These are phyloP conservation scores for Triadica sebifera DNA, from an alignment of 345 rosid species.

Conservation along the genomic window DNA sequence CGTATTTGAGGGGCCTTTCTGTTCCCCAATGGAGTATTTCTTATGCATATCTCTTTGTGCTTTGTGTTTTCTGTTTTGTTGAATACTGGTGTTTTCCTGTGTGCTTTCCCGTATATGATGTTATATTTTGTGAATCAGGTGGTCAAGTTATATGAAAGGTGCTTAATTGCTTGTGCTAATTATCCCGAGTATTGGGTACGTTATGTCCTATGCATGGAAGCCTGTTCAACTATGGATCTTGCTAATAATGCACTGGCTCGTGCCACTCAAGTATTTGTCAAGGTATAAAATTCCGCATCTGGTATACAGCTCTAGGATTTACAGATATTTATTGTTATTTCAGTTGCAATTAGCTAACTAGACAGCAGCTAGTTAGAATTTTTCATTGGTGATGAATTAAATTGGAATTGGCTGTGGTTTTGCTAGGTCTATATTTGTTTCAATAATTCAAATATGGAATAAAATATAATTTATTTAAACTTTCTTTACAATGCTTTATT, in stretches of 20 bases:
- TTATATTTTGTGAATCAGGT: slow-evolving; percentile 48
- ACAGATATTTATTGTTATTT: not conserved
- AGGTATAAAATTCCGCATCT: slow-evolving; percentile 47
- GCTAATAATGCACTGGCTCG: slow-evolving; percentile 86
- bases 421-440: not conserved
- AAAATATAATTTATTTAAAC: not conserved
- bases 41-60: slow-evolving; percentile 71
- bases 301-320: not conserved
- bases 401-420: too few relatives aligned
- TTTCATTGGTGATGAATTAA: not conserved
- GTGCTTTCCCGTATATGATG: slow-evolving; percentile 21
- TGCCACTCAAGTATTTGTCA: slow-evolving; percentile 93
- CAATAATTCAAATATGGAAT: not conserved
- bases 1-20: slow-evolving; percentile 86
- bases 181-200: slow-evolving; percentile 94
- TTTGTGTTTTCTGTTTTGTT: slow-evolving; percentile 44
- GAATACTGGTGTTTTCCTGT: slow-evolving; percentile 6
- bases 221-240: slow-evolving; percentile 75
- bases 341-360: not conserved
- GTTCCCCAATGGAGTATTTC: slow-evolving; percentile 79
- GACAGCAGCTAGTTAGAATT: not conserved
- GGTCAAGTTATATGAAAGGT: slow-evolving; percentile 91
- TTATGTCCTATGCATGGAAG: slow-evolving; percentile 79
- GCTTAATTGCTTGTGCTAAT: slow-evolving; percentile 92
- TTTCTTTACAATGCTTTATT: not conserved